Evolutionary conservation across 192 early-diverging fungal genomes (phyloP).

Genomic region (Chytriomyces sp.): DNA sequence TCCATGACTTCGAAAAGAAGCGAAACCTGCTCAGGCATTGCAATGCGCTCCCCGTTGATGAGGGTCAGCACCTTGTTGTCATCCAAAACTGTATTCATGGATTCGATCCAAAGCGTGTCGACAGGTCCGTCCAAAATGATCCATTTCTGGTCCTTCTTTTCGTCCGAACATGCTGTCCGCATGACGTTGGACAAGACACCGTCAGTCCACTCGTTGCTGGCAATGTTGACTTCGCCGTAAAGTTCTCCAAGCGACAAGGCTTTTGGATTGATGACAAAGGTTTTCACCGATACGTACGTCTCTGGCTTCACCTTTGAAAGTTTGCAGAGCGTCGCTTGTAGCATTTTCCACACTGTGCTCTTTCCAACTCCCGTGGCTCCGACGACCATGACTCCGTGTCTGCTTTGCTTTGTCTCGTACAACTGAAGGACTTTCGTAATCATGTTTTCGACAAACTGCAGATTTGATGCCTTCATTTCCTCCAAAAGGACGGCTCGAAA

Average conservation of each 20-base stretch:
- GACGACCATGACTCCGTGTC: constrained; percentile 70
- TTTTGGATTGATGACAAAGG: constrained; percentile 61
- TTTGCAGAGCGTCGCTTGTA: constrained; percentile 51
- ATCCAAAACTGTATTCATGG: constrained; percentile 67
- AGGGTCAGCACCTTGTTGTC: constrained; percentile 68
- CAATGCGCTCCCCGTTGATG: constrained; percentile 68
- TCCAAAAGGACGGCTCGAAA: constrained; percentile 55
- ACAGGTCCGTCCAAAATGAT: constrained; percentile 67
- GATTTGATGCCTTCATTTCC: constrained; percentile 53
- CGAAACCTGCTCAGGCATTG: constrained; percentile 60
- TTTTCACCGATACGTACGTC: constrained; percentile 51
- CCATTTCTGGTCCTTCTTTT: constrained; percentile 68
- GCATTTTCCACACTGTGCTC: constrained; percentile 57
- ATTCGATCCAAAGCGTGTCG: constrained; percentile 69
- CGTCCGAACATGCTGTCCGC: constrained; percentile 56
- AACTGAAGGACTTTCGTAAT: constrained; percentile 62
- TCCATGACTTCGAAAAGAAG: constrained; percentile 66
- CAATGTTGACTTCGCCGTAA: constrained; percentile 64
- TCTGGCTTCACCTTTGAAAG: constrained; percentile 52
- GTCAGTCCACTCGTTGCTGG: constrained; percentile 65
- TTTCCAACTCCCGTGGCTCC: constrained; percentile 64
- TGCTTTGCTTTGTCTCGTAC: constrained; percentile 59
- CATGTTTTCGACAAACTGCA: constrained; percentile 50
- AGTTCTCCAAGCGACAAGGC: constrained; percentile 60
- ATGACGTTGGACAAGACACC: constrained; percentile 63